Conservation (phyloP, 2,329 filamentous ascomycete genomes). For the Aspergillus luchuensis region DNA sequence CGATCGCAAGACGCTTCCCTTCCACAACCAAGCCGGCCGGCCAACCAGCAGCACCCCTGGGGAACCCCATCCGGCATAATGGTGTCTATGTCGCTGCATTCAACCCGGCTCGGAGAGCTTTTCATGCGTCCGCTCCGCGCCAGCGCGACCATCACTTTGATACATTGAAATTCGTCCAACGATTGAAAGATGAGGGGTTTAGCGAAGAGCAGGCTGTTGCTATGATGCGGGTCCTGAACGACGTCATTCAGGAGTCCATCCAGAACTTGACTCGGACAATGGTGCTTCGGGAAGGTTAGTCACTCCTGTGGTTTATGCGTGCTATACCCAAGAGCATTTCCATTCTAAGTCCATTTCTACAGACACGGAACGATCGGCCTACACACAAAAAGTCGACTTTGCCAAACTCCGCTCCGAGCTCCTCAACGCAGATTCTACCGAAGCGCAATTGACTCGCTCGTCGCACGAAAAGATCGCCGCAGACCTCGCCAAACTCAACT, state of each 20-base stretch:
- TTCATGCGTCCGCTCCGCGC: slow-evolving; percentile 67
- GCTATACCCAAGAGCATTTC: neutral
- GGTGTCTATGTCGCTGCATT: slow-evolving; percentile 51
- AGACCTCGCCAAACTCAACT: slow-evolving; percentile 91
- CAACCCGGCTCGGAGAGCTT: slow-evolving; percentile 44
- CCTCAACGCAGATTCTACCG: slow-evolving; percentile 85
- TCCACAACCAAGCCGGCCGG: slow-evolving; percentile 13
- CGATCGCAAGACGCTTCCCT: slow-evolving; percentile 25
- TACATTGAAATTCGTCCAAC: slow-evolving; percentile 94
- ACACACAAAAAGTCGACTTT: slow-evolving; percentile 92
- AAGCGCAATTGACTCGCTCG: slow-evolving; percentile 82
- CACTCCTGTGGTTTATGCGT: neutral
- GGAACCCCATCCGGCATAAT: slow-evolving; percentile 47
- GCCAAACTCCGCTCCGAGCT: slow-evolving; percentile 95
- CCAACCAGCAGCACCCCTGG: slow-evolving; percentile 18
- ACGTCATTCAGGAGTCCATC: slow-evolving; percentile 97
- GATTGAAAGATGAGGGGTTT: slow-evolving; percentile 86
- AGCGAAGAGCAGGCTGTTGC: slow-evolving; percentile 92
- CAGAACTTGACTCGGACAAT: slow-evolving; percentile 97
- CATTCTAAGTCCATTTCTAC: slow-evolving; percentile 7
- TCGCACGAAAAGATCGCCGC: slow-evolving; percentile 92
- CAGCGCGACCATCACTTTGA: slow-evolving; percentile 92
- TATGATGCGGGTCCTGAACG: slow-evolving; percentile 97
- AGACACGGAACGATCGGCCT: slow-evolving; percentile 58
- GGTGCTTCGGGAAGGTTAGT: slow-evolving; percentile 89